These are phyloP conservation scores for Malus fusca DNA, from an alignment of 306 rosid species.

Conservation along the genomic window DNA sequence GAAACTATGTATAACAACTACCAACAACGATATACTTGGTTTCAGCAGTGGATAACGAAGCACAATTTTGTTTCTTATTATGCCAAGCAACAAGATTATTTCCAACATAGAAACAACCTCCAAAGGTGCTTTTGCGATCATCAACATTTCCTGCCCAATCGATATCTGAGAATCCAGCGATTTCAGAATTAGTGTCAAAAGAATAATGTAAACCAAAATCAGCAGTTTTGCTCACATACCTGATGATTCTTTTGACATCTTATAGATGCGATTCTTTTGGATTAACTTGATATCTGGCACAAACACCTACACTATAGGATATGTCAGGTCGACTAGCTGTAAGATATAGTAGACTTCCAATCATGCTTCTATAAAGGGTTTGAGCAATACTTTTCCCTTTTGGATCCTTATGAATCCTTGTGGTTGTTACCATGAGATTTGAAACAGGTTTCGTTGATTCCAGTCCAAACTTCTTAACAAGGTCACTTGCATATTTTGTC, in stretches of 20 bases:
- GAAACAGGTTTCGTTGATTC: accelerated
- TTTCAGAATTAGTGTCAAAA: background rate
- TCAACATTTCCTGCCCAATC: background rate
- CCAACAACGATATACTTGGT: background rate
- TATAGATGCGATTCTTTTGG: background rate
- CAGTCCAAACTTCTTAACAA: background rate
- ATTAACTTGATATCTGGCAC: background rate
- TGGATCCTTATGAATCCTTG: background rate
- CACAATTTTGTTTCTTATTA: too few relatives aligned
- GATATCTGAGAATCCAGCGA: background rate
- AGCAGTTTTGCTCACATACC: background rate
- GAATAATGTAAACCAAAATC: background rate
- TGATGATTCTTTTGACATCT: background rate
- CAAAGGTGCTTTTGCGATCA: background rate
- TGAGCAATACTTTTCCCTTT: background rate
- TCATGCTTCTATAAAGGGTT: background rate
- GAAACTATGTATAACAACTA: background rate
- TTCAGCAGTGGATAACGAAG: background rate
- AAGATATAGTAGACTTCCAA: background rate
- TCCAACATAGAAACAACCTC: background rate
- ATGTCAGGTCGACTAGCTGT: background rate
- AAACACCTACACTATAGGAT: background rate
- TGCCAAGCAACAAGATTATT: background rate
- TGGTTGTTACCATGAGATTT: background rate
- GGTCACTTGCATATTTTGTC: background rate